Base-by-base conservation (phyloP, 1,284 basidiomycete species). In the Testicularia cyperi region DNA sequence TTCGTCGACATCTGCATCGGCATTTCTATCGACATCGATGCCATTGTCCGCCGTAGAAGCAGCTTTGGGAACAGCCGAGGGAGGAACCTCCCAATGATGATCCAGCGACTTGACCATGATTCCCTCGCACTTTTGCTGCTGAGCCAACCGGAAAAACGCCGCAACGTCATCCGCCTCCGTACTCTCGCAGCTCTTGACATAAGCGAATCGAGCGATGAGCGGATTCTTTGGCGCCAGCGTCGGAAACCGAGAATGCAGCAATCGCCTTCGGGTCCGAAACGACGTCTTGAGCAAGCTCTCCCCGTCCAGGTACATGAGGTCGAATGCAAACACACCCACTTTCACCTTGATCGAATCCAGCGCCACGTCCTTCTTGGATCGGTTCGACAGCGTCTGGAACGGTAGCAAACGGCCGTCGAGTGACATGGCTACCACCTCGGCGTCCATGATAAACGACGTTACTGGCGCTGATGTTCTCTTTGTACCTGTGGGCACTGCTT, bases 21-120 rank as follows among this genome's bases (percentile, higher is more conserved):
- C n/a, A n/a, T n/a, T n/a, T n/a, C n/a, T n/a, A n/a, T n/a, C n/a
- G n/a, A n/a, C n/a, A n/a, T n/a, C n/a, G n/a, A n/a, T n/a, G n/a
- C n/a, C n/a, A n/a, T n/a, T n/a, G n/a, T n/a, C n/a, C n/a, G n/a
- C n/a, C n/a, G n/a, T n/a, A n/a, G n/a, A n/a, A n/a, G n/a, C n/a
- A n/a, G 8, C 8, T 8, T 16, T 8, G 30, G 30, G 30, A 35
- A 18, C 13, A 10, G 33, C 20, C 8, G 25, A 19, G 7, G 39
- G 41, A 12, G 44, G 41, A 22, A 37, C 36, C 31, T 57, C 60
- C 60, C 55, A 65, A 27, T 62, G 70, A 34, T 70, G 52, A 33
- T 79, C 78, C 46, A 82, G 66, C 16, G 90, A 86, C 80, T 95
- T 96, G 72, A 95, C 83, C 91, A 96, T 94, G 62, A 95, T 80